Percentiles rank a stretch among this genome's conserved stretches.
Evolutionary conservation across 164 flowering plant genomes (phyloP).

Genomic region (Paratinospora sagittata): DNA sequence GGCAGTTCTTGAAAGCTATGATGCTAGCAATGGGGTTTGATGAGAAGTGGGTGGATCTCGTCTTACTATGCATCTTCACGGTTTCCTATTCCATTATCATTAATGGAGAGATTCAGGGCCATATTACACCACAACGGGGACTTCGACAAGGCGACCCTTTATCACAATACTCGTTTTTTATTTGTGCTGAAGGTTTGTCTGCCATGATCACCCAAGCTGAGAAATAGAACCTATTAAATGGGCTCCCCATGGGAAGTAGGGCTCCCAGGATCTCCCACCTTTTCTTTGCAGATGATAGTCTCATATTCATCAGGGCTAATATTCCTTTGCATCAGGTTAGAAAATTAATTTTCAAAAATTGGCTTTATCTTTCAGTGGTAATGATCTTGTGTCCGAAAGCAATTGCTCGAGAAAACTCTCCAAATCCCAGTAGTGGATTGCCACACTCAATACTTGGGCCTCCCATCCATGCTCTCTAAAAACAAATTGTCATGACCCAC

Average conservation of each 20-base stretch:
- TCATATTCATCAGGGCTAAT: background rate
- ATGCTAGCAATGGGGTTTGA: background rate
- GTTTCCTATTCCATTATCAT: background rate
- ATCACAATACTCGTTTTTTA: background rate
- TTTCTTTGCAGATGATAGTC: background rate
- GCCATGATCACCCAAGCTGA: background rate
- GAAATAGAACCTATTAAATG: background rate
- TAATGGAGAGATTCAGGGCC: background rate
- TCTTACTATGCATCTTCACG: background rate
- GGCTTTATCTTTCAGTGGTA: background rate
- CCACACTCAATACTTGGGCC: no score
- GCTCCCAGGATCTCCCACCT: no score
- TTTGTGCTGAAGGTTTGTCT: no score
- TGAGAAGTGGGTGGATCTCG: background rate
- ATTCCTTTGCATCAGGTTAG: background rate
- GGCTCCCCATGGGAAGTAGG: background rate
- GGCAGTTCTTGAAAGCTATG: background rate
- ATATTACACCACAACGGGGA: background rate
- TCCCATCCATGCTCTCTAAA: no score
- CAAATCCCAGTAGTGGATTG: no score
- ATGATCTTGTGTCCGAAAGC: no score
- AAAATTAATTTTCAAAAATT: no score
- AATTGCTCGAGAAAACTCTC: no score
- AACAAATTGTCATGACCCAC: no score
- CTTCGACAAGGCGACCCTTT: background rate